These are phyloP conservation scores for Pulicaria dysenterica DNA, from an alignment of 129 eudicot species.

Conservation along the genomic window DNA sequence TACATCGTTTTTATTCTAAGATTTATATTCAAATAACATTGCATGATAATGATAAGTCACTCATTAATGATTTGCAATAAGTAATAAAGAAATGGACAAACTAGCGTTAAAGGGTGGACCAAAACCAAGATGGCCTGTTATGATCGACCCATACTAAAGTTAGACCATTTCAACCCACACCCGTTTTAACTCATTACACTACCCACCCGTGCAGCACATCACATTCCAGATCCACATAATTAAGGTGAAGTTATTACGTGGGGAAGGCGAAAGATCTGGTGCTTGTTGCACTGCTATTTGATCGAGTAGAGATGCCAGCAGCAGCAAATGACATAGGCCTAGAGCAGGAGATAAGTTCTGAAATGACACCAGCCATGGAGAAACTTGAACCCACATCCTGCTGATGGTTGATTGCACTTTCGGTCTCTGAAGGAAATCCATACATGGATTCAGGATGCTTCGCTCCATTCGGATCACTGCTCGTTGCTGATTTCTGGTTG, in stretches of 20 bases:
- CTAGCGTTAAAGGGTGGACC: background rate
- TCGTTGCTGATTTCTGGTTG: conserved; percentile 25
- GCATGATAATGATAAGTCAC: background rate
- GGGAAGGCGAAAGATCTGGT: conserved; percentile 94
- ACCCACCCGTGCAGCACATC: background rate
- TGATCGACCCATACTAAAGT: background rate
- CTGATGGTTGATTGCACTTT: background rate
- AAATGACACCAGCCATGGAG: conserved; percentile 55
- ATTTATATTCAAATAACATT: background rate
- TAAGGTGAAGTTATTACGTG: conserved; percentile 46
- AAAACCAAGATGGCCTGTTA: background rate
- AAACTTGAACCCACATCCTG: conserved; percentile 50
- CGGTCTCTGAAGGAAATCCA: conserved; percentile 10
- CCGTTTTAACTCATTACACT: background rate
- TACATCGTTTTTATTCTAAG: background rate
- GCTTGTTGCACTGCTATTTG: conserved; percentile 89
- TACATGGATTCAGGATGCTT: conserved; percentile 20
- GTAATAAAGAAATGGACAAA: background rate
- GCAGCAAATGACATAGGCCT: conserved; percentile 56
- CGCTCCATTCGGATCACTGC: background rate
- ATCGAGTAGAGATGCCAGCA: conserved; percentile 71
- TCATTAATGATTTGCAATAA: background rate
- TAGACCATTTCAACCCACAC: background rate
- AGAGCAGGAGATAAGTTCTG: conserved; percentile 41
- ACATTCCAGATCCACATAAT: background rate